phyloP scores from a whole-genome alignment of 169 alveolate species.

The Babesia bovis region DNA sequence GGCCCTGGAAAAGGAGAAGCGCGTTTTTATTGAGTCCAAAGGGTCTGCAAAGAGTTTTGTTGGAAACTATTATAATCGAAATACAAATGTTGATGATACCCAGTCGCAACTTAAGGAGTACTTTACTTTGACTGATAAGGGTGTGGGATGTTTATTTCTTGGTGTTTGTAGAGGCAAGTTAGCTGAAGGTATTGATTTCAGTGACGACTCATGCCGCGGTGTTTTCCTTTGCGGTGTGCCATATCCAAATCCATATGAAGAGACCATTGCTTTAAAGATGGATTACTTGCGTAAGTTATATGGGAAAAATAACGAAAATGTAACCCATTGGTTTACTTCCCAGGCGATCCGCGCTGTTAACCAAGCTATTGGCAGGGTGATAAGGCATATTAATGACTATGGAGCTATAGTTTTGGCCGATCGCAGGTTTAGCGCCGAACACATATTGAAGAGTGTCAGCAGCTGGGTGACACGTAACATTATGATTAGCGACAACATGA shows the following conservation, averaged over 20 bases:
- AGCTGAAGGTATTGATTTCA: constrained; percentile 93
- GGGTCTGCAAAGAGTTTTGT: not conserved
- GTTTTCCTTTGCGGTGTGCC: constrained; percentile 91
- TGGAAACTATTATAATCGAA: not conserved
- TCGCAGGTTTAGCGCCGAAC: constrained; percentile 78
- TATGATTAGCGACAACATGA: constrained; percentile 28
- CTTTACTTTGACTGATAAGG: constrained; percentile 66
- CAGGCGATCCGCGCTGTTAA: constrained; percentile 94
- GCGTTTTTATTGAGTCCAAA: constrained; percentile 70
- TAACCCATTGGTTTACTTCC: constrained; percentile 86
- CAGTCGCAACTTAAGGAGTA: constrained; percentile 73
- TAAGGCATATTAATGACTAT: constrained; percentile 92
- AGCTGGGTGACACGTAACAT: constrained; percentile 80
- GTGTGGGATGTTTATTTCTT: constrained; percentile 86
- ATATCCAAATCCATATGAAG: constrained; percentile 86
- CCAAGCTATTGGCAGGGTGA: constrained; percentile 95
- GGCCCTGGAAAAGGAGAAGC: constrained; percentile 68
- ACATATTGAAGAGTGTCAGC: constrained; percentile 78
- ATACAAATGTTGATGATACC: constrained; percentile 61
- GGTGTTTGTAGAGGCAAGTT: constrained; percentile 93
- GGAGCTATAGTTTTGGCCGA: constrained; percentile 90
- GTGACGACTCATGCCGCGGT: constrained; percentile 89
- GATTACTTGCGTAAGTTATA: constrained; percentile 76
- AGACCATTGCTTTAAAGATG: constrained; percentile 86
- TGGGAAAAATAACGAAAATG: constrained; percentile 14